A percentile compares a stretch with the other conserved stretches of the same genome.
These are phyloP conservation scores for Chlorella sp. DNA, from an alignment of 139 green algal genomes.

Conservation along the genomic window DNA sequence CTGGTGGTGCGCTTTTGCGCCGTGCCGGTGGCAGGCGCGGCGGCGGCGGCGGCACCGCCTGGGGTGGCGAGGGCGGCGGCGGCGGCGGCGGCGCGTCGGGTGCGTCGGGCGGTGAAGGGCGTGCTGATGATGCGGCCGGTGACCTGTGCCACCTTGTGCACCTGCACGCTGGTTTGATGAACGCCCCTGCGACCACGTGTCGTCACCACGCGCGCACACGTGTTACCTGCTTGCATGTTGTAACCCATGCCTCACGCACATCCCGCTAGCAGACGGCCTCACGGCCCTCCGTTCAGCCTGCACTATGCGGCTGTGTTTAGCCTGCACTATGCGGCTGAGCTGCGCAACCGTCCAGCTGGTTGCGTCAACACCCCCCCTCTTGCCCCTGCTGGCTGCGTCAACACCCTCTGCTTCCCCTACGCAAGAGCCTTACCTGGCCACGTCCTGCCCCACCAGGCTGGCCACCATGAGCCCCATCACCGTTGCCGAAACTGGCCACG, in stretches of 20 bases:
- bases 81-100: neutral
- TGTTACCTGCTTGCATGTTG: too few relatives aligned
- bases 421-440: neutral
- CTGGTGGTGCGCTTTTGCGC: neutral
- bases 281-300: too few relatives aligned
- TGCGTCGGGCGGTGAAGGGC: neutral
- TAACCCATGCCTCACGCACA: too few relatives aligned
- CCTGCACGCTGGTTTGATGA: neutral
- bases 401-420: neutral
- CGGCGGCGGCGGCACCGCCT: too few relatives aligned
- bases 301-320: too few relatives aligned
- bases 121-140: neutral
- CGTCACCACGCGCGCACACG: too few relatives aligned
- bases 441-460: neutral
- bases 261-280: too few relatives aligned
- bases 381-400: too few relatives aligned
- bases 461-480: constrained; percentile 1
- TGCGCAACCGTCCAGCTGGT: too few relatives aligned
- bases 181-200: constrained; percentile 12
- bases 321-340: too few relatives aligned
- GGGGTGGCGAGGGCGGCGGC: too few relatives aligned
- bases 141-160: neutral
- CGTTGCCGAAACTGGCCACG: neutral
- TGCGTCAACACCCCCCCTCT: too few relatives aligned
- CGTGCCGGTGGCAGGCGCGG: neutral